Conservation (phyloP, 495 filamentous ascomycete genomes). For the Hypoxylon subgilvum region DNA sequence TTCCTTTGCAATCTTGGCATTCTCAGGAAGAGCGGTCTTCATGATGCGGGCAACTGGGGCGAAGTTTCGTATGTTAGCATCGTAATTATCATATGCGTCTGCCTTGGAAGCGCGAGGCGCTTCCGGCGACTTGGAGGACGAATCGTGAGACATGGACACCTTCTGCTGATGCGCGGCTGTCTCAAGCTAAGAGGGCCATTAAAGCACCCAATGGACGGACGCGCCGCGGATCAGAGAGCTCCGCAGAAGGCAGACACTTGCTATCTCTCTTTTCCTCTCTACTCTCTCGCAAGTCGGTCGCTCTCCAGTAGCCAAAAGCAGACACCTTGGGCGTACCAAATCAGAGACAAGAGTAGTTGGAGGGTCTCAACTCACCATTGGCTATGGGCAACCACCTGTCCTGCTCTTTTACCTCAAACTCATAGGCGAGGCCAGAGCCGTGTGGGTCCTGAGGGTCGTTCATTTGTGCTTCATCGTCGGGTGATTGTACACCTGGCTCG, state of each 20-base stretch:
- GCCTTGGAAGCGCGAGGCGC: conserved; percentile 54
- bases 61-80: conserved; percentile 90
- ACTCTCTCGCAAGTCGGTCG: no score
- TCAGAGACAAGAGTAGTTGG: conserved; percentile 49
- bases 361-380: conserved; percentile 83
- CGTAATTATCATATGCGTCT: conserved; percentile 59
- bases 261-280: no score
- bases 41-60: conserved; percentile 97
- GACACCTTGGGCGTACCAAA: conserved; percentile 58
- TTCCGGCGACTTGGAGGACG: conserved; percentile 54
- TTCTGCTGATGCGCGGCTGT: conserved; percentile 43
- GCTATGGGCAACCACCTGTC: conserved; percentile 99
- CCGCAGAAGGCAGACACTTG: no score
- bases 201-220: conserved; percentile 47
- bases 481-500: conserved; percentile 91
- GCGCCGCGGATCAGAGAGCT: conserved; percentile 40
- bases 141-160: conserved; percentile 61
- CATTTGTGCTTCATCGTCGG: conserved; percentile 77
- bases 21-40: conserved; percentile 95
- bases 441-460: conserved; percentile 66
- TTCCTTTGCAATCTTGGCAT: conserved; percentile 99
- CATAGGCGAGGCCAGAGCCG: conserved; percentile 68
- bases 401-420: conserved; percentile 99
- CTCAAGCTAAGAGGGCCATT: conserved; percentile 39
- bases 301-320: no score